Percentiles rank a stretch among this genome's conserved stretches.
These are phyloP conservation scores for Aegilops speltoides DNA, from an alignment of 176 grass and related monocot genomes.

Conservation along the genomic window DNA sequence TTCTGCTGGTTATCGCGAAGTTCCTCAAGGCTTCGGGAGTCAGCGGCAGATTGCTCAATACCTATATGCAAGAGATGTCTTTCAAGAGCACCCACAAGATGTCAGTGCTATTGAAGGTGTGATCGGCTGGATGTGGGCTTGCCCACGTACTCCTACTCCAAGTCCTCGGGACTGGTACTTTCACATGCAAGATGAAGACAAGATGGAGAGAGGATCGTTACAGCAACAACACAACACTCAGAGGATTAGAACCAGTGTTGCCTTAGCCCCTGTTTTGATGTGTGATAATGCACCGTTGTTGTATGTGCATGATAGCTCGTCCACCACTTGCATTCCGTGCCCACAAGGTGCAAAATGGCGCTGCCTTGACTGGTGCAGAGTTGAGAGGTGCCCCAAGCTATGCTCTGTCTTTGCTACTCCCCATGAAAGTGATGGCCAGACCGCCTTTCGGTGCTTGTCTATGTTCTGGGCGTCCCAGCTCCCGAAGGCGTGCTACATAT, in stretches of 20 bases:
- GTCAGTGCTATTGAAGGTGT: not conserved
- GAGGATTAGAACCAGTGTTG: too few relatives aligned
- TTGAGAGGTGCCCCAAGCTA: too few relatives aligned
- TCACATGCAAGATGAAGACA: not conserved
- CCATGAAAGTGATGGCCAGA: rapidly evolving
- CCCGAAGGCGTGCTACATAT: not conserved
- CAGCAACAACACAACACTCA: not conserved
- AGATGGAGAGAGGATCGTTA: not conserved
- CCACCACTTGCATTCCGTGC: not conserved
- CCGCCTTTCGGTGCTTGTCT: rapidly evolving
- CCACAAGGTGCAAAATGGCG: rapidly evolving
- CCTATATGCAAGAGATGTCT: not conserved
- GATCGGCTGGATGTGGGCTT: not conserved
- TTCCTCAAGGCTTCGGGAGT: not conserved
- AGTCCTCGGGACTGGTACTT: not conserved
- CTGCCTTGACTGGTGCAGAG: too few relatives aligned
- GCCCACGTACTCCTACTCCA: not conserved
- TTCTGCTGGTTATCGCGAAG: not conserved
- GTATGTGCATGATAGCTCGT: not conserved
- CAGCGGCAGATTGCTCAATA: too few relatives aligned
- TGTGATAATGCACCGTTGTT: too few relatives aligned
- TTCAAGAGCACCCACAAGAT: not conserved
- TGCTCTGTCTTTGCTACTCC: too few relatives aligned
- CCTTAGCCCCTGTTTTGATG: too few relatives aligned
- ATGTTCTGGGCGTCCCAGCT: constrained; percentile 22